Base-by-base conservation (phyloP, 257 asterid species). In the Nicotiana sylvestris region DNA sequence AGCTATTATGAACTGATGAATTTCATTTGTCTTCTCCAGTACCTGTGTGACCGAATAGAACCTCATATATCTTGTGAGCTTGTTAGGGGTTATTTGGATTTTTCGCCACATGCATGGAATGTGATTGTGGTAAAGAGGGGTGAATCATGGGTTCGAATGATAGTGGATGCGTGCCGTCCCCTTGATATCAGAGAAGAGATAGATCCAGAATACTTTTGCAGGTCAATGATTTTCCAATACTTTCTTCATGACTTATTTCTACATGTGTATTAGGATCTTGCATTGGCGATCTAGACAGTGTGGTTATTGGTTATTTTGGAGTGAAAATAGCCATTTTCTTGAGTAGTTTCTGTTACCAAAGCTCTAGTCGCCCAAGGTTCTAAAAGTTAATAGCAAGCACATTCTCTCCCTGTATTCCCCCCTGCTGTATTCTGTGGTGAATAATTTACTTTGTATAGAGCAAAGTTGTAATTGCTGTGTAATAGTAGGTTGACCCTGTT, bases 31-130 rank as follows among this genome's bases (percentile, higher is more conserved):
- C 12, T 85, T 66, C 81, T 89, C 87, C 65, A 96, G 99, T 96
- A 92, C 85, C 87, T 96, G 16, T 96, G 99, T 87, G 99, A 94
- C 82, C 93, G 93, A 64, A 84, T 94, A 91, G 95, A 92, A 82
- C 99, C 99, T 83, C 93, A 78, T 72, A 87, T 96, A 76, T 97
- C 95, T 74, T 96, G 98, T 88, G 99, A 94, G 89, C 98, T 96
- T 83, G 94, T 96, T 84, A 88, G 99, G 83, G 99, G 99, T 76
- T 96, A 92, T 91, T 87, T 96, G 92, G 99, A 96, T 81, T 94
- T 94, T 83, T 87, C 89, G 1, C 99, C 97, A 1, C 99, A 96
- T 91, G 99, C 98, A 25, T 96, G 99, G 99, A 96, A 96, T 86
- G 98, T 94, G n/a, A 83, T 96, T 53, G 86, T 89, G 76, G 70